Evolutionary conservation across 1,284 basidiomycete genomes (phyloP), one percentile per base, ranked within the genome.

Genomic region (Puccinia polysora): DNA sequence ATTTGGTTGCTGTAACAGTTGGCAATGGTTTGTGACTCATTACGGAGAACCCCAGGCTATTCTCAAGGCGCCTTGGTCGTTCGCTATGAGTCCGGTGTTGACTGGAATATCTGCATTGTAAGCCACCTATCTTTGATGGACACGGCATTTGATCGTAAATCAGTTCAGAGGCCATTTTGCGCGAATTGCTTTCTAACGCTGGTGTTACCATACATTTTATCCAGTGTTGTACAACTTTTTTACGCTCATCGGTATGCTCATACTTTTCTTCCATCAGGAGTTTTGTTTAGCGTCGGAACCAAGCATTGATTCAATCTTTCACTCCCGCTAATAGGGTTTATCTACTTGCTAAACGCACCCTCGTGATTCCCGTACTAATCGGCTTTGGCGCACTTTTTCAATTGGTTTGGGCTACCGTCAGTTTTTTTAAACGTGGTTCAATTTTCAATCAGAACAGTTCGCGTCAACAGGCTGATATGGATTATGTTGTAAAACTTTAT

Each of bases 151-250:
- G n/a, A n/a, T n/a, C n/a, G n/a, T n/a, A n/a, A n/a, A n/a, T n/a
- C n/a, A n/a, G n/a, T n/a, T n/a, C n/a, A n/a, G n/a, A n/a, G n/a
- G n/a, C n/a, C n/a, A n/a, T n/a, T n/a, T n/a, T n/a, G n/a, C n/a
- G n/a, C n/a, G n/a, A n/a, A n/a, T n/a, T n/a, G n/a, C n/a, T n/a
- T 45, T 45, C 40, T n/a, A 45, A n/a, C 40, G 23, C 58, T 60
- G 7, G 43, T 23, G 28, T 8, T n/a, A 15, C 49, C 2, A 7
- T 50, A 7, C n/a, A 20, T 49, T 2, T 32, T 30, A 4, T 32
- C 14, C 30, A 70, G 68, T 47, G 34, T 62, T 28, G 56, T 60
- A 14, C 68, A 70, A 62, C 25, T 70, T 20, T 70, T 70, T 38
- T 60, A 70, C 28, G 68, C 68, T 18, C 58, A 70, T 50, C 40